Conservation (phyloP, 306 rosid species). For the Vicia villosa region DNA sequence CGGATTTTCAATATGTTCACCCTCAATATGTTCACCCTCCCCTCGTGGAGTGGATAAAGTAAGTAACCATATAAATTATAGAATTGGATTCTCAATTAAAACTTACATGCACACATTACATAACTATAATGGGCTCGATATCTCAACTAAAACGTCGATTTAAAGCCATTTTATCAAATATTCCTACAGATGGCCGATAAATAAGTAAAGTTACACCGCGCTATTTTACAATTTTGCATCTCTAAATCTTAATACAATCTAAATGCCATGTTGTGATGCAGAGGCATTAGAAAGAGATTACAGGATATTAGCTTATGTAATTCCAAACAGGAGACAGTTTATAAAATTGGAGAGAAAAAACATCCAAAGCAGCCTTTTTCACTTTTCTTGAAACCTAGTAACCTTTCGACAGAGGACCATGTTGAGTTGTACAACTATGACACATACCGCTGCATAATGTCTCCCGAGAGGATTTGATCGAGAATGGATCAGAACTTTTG, state of each 20-base stretch:
- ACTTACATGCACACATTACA: not conserved
- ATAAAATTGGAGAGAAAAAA: slow-evolving; percentile 24
- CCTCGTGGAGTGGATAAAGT: not conserved
- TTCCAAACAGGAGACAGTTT: slow-evolving; percentile 36
- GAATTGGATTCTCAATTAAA: slow-evolving; percentile 10
- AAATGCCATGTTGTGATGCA: slow-evolving; percentile 17
- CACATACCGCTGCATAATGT: slow-evolving; percentile 47
- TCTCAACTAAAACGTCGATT: not conserved
- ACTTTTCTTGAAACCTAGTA: slow-evolving; percentile 36
- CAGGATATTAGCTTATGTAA: slow-evolving; percentile 31
- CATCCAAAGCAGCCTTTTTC: slow-evolving; percentile 34
- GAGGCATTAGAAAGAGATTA: slow-evolving; percentile 16
- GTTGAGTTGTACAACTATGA: slow-evolving; percentile 32
- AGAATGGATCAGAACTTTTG: slow-evolving; percentile 62
- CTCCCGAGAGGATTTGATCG: slow-evolving; percentile 34
- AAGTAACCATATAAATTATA: not conserved
- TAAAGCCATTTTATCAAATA: slow-evolving; percentile 35
- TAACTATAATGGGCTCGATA: not conserved
- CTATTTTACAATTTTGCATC: slow-evolving; percentile 36
- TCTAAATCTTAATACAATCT: slow-evolving; percentile 26
- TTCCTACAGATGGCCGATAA: slow-evolving; percentile 25
- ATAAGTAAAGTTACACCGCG: slow-evolving; percentile 8
- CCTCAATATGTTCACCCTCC: no score
- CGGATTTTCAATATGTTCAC: no score
- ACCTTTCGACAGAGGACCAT: slow-evolving; percentile 34